Conservation (phyloP, 306 rosid genomes). For the Amphicarpaea edgeworthii region DNA sequence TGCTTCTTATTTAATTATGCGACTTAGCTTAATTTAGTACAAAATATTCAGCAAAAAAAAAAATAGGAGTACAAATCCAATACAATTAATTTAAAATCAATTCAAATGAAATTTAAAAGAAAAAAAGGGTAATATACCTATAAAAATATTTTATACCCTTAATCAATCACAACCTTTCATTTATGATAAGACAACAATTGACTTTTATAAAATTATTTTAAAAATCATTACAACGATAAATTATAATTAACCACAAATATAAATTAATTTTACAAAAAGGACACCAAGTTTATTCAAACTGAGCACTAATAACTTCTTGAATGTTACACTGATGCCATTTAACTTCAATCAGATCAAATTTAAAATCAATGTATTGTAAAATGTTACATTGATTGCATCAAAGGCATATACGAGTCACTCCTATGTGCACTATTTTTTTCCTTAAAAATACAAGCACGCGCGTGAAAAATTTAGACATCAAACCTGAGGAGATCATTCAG, state of each 20-base stretch:
- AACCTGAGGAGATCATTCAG: constrained; percentile 40
- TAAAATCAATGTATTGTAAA: constrained; percentile 16
- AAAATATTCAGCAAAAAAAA: background rate
- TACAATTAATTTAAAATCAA: background rate
- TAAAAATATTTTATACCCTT: too few relatives aligned
- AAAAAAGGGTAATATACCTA: too few relatives aligned
- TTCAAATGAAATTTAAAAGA: too few relatives aligned
- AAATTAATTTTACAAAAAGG: too few relatives aligned
- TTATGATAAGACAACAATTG: too few relatives aligned
- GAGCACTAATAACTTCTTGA: background rate
- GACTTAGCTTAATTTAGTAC: background rate
- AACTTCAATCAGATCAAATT: background rate
- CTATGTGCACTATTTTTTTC: constrained; percentile 38
- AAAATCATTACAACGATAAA: too few relatives aligned
- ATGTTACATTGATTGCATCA: constrained; percentile 46
- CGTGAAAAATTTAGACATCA: constrained; percentile 30
- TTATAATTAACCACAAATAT: too few relatives aligned
- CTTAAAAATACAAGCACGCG: constrained; percentile 25
- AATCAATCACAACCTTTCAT: too few relatives aligned
- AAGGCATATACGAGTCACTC: constrained; percentile 36
- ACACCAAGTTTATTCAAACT: background rate
- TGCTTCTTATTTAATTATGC: background rate
- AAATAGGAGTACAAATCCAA: too few relatives aligned
- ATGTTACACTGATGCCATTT: constrained; percentile 29
- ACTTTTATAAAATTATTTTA: too few relatives aligned